phyloP scores from a whole-genome alignment of 768 basidiomycete genomes.

The Auricularia sp. region DNA sequence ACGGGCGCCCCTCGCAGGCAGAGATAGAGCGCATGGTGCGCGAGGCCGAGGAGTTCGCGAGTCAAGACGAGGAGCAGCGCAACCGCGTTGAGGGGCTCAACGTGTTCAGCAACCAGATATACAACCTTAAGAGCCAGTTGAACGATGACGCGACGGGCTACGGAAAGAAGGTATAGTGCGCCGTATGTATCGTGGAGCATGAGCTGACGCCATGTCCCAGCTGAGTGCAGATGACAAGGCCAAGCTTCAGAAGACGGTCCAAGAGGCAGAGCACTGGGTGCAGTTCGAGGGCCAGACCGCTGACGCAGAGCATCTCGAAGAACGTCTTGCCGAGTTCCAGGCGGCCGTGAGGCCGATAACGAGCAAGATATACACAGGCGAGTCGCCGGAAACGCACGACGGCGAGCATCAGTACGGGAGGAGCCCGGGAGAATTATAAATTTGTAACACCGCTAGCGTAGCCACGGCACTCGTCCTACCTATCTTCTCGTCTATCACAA shows the following conservation, averaged over 20 bases:
- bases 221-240: neutral
- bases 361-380: conserved; percentile 21
- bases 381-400: neutral
- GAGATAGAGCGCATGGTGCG: conserved; percentile 47
- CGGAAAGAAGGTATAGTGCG: conserved; percentile 22
- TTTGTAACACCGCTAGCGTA: too few relatives aligned
- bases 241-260: conserved; percentile 23
- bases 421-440: neutral
- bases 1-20: conserved; percentile 40
- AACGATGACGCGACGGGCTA: conserved; percentile 34
- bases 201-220: neutral
- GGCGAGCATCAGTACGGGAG: neutral
- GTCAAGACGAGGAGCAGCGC: conserved; percentile 14
- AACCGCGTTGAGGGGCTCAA: conserved; percentile 22
- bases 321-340: conserved; percentile 25
- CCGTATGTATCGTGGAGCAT: neutral
- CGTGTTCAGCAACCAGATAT: conserved; percentile 23
- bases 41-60: conserved; percentile 36
- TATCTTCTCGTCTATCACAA: too few relatives aligned
- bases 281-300: conserved; percentile 29
- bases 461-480: too few relatives aligned
- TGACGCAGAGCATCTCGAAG: conserved; percentile 34
- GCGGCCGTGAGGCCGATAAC: conserved; percentile 32
- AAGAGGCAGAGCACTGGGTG: conserved; percentile 33
- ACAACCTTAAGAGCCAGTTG: conserved; percentile 32